Base-by-base conservation (phyloP, 164 flowering plant genomes). In the Dillenia turbinata region DNA sequence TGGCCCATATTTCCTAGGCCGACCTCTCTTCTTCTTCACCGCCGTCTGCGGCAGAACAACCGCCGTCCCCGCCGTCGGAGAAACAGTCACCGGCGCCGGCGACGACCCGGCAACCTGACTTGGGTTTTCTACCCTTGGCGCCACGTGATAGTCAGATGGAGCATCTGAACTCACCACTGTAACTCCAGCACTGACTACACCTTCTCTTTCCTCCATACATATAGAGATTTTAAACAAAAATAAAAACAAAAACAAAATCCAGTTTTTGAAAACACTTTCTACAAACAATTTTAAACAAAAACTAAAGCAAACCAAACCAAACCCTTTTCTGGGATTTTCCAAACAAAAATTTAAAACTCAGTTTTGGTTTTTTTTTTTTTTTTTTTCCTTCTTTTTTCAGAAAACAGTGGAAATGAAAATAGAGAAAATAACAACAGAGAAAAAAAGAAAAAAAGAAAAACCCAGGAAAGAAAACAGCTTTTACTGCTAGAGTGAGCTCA, bases 111-210 rank as follows among this genome's bases (percentile, higher is more conserved):
- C 64, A 9, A 70, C 73, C 60, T 57, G 78, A 43, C 61, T 72
- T 53, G 83, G 73, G 77, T 76, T 79, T 62, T 87, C 95, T 10
- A 78, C 68, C 67, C 97, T 83, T 8, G 84, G 83, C 57, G 95
- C 87, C 46, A 84, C 78, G 67, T 85, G 92, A 76, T 73, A 89
- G 47, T 79, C 84, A 6, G 92, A 79, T n/a, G 96, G 90, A 63
- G 91, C 95, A 65, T 89, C 96, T 59, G 90, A 86, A 70, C 83
- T 86, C 75, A 87, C 83, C 78, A 88, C 92, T 46, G 97, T 85
- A 61, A 88, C 86, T 58, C 88, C 96, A 68, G 71, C 60, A 60
- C 67, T 78, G 57, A 75, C 40, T 33, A 33, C 70, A 55, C 72
- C 82, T 72, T 80, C 80, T 60, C 77, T 76, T 52, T 78, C 84